Base-by-base conservation (phyloP, 768 basidiomycete species). In the Amanita pseudoporphyria region DNA sequence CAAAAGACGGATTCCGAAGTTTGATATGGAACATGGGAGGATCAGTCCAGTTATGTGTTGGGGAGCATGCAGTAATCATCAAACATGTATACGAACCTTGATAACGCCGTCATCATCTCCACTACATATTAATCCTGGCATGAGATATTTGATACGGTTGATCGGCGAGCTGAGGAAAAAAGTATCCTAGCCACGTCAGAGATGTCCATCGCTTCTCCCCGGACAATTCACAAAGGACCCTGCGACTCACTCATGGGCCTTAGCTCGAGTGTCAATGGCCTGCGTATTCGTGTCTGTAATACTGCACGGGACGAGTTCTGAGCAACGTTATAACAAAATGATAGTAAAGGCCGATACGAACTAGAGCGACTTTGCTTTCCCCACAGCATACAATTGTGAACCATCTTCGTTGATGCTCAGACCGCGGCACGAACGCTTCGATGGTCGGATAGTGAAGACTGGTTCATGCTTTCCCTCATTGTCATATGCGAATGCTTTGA, bases 51-150 rank as follows among this genome's bases (percentile, higher is more conserved):
- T n/a, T n/a, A n/a, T n/a, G n/a, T n/a, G n/a, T n/a, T n/a, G n/a
- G n/a, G n/a, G n/a, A n/a, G n/a, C n/a, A n/a, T 24, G 26, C 41
- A 32, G 32, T 41, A 48, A 10, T 33, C 45, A 31, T 12, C 16
- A 47, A 38, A 50, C 28, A 28, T n/a, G n/a, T 22, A 18, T 41
- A 41, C 70, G 45, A 45, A 88, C 91, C 76, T 95, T 95, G 63
- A 97, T 81, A 19, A 92, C 81, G 30, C 94, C 94, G 47, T 94
- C 91, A 60, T 97, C 94, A 62, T 96, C 94, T 14, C 94, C 94
- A 6, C 88, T 91, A 16, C 81, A 79, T 13, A 95, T 63, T 49
- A 91, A 65, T 63, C 86, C 78, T 4, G 84, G 78, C 56, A 78
- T 74, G 37, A 90, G 65, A 55, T 72, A 71, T 56, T 82, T 82